Percentiles rank a stretch among this genome's conserved stretches.
These are phyloP conservation scores for Populus alba DNA, from an alignment of 345 rosid genomes.

Conservation along the genomic window DNA sequence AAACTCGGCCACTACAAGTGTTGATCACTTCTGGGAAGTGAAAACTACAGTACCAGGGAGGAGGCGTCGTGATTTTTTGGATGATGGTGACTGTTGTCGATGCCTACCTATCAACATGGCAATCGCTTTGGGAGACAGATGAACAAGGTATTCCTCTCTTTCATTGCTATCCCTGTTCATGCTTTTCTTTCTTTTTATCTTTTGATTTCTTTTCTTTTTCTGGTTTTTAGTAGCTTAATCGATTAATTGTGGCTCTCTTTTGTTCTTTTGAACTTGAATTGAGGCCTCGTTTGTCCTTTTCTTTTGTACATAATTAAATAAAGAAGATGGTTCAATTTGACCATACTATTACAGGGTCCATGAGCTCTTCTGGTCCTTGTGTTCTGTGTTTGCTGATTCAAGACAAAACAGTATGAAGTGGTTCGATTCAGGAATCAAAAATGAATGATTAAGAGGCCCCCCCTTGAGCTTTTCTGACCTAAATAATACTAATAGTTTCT, in stretches of 20 bases:
- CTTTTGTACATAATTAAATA: background rate
- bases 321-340: background rate
- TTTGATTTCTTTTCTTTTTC: background rate
- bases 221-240: background rate
- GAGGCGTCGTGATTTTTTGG: background rate
- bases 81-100: constrained; percentile 17
- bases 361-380: constrained; percentile 8
- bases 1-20: background rate
- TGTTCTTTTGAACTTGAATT: constrained; percentile 3
- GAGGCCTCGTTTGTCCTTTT: constrained; percentile 10
- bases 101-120: constrained; percentile 28
- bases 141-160: constrained; percentile 27
- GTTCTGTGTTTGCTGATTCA: constrained; percentile 9
- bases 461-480: background rate
- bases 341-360: constrained; percentile 8
- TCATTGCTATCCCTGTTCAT: background rate
- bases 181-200: constrained; percentile 6
- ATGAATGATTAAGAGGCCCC: constrained; percentile 10
- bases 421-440: background rate
- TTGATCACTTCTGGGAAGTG: background rate
- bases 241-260: constrained; percentile 22
- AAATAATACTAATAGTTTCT: background rate
- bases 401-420: constrained; percentile 15
- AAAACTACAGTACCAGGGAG: background rate
- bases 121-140: constrained; percentile 38